phyloP scores from a whole-genome alignment of 2,329 filamentous ascomycete species.

The Fusarium buxicola region DNA sequence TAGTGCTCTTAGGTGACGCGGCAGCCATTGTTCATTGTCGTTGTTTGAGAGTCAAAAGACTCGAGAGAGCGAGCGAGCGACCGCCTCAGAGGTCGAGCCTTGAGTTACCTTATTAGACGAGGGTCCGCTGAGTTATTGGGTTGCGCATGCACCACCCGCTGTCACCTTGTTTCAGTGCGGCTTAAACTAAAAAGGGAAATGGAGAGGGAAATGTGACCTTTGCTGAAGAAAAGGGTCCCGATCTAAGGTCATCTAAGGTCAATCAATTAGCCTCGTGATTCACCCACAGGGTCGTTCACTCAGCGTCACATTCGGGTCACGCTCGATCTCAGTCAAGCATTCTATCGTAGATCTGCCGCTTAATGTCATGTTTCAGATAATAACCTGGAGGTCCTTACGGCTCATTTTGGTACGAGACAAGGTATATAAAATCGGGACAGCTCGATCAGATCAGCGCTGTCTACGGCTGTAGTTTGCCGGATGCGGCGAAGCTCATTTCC shows the following conservation, averaged over 20 bases:
- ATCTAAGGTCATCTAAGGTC: slow-evolving; percentile 9
- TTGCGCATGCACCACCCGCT: slow-evolving; percentile 32
- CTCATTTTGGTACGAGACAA: neutral
- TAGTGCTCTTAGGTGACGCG: slow-evolving; percentile 47
- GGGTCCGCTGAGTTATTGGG: slow-evolving; percentile 12
- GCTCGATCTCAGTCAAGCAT: slow-evolving; percentile 17
- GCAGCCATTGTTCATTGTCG: slow-evolving; percentile 40
- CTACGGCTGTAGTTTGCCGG: slow-evolving; percentile 19
- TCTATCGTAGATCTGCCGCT: slow-evolving; percentile 36
- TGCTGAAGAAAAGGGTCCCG: slow-evolving; percentile 3
- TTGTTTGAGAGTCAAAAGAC: slow-evolving; percentile 9
- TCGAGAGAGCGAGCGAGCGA: slow-evolving; percentile 16
- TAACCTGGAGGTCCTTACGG: neutral
- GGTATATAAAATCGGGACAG: slow-evolving; percentile 10
- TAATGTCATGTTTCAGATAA: slow-evolving; percentile 22
- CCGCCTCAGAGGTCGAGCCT: neutral
- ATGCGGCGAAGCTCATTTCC: slow-evolving; percentile 26
- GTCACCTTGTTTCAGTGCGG: slow-evolving; percentile 12
- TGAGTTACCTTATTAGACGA: slow-evolving; percentile 8
- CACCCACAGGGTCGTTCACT: slow-evolving; percentile 9
- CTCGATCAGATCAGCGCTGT: slow-evolving; percentile 7
- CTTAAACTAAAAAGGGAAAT: slow-evolving; percentile 21
- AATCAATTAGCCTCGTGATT: slow-evolving; percentile 37
- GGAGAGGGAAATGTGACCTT: slow-evolving; percentile 11
- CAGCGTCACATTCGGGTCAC: slow-evolving; percentile 33